These are phyloP conservation scores for Teratosphaeria nubilosa DNA, from an alignment of 2,329 filamentous ascomycete genomes.

Conservation along the genomic window DNA sequence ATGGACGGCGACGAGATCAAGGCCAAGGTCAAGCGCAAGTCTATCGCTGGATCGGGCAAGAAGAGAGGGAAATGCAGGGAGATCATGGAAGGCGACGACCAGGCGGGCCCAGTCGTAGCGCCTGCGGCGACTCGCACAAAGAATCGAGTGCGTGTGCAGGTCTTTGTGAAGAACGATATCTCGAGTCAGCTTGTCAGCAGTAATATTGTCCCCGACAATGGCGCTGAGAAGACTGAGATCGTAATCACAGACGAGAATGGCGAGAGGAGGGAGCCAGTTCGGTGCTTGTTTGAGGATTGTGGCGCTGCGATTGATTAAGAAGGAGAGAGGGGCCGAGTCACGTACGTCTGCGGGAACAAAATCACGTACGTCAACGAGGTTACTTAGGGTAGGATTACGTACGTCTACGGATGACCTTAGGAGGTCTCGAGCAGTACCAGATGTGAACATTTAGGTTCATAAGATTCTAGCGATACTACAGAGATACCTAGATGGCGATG, in stretches of 20 bases:
- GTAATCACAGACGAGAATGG: constrained; percentile 17
- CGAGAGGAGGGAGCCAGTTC: constrained; percentile 13
- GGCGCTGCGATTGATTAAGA: not conserved
- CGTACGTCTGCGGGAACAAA: too few relatives aligned
- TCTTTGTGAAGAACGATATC: constrained; percentile 2
- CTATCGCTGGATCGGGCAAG: constrained; percentile 2
- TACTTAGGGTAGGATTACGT: too few relatives aligned
- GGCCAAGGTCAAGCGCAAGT: constrained; percentile 8
- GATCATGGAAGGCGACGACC: not conserved
- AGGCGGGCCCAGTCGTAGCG: not conserved
- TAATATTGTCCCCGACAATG: constrained; percentile 3
- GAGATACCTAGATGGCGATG: too few relatives aligned
- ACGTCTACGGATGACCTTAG: too few relatives aligned
- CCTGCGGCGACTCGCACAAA: not conserved
- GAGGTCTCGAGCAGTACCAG: too few relatives aligned
- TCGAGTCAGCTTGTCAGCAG: constrained; percentile 18
- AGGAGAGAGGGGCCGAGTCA: too few relatives aligned
- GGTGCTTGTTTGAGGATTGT: constrained; percentile 15
- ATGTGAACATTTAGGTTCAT: too few relatives aligned
- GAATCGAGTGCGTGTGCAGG: not conserved
- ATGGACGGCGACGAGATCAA: constrained; percentile 6
- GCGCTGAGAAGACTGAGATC: constrained; percentile 15
- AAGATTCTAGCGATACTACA: too few relatives aligned
- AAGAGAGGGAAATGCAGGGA: constrained; percentile 3
- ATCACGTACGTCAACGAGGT: too few relatives aligned